Evolutionary conservation across 1,284 basidiomycete genomes (phyloP), one percentile per base, ranked within the genome.

Genomic region (Tranzscheliella williamsii): DNA sequence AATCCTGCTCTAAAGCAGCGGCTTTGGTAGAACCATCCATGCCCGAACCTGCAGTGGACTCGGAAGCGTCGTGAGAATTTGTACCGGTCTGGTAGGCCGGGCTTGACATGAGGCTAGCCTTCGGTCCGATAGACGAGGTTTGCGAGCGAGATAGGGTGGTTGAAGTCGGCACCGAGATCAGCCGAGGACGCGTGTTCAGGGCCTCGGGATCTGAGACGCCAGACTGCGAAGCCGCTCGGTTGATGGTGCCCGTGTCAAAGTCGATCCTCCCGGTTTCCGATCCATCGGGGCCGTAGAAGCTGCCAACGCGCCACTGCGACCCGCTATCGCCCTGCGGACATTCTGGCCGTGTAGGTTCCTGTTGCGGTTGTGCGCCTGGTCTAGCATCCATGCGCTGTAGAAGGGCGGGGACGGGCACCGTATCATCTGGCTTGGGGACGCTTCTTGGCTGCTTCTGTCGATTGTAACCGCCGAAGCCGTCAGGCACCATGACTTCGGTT

Each of bases 401-500:
- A 13, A 43, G 54, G 4, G 41, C 29, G 2, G 46, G 49, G 4
- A 26, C 33, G 13, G 43, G 31, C 20, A 37, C 37, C 5, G 47
- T 5, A 13, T 15, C 38, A 13, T 27, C 21, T 7, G 33, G 29
- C 17, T 22, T 20, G 12, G 23, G 18, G 20, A 37, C 42, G 20
- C 42, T 34, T 27, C 51, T 26, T 6, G 51, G 39, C 39, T 51
- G 51, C 27, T 46, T 57, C 23, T 33, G 23, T 20, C 63, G 52
- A 3, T 34, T 43, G 24, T 64, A 62, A n/a, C 66, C 66, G 13
- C 69, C 69, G 20, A 71, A 71, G 17, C 69, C 69, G 26, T 71
- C 69, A 0, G 69, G 58, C 4, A 70, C 30, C 44, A 67, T 46
- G 29, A 66, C 43, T 17, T 64, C 54, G 22, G 58, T 62, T 35